Conservation (phyloP, 2,329 filamentous ascomycete genomes). For the Fusarium algeriense region DNA sequence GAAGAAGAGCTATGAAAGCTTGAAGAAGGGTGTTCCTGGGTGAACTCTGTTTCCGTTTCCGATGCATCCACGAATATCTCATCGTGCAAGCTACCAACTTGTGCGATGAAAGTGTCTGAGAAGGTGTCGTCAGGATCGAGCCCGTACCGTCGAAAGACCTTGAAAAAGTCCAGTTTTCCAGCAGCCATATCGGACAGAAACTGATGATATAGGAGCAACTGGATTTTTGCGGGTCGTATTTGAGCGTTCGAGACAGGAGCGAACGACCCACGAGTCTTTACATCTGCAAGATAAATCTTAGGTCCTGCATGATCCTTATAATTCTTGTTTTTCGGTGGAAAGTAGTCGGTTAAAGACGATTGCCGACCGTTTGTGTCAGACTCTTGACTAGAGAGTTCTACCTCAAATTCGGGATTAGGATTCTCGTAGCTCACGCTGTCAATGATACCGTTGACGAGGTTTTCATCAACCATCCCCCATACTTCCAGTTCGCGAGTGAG, state of each 20-base stretch:
- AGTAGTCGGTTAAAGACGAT: constrained; percentile 57
- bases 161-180: constrained; percentile 75
- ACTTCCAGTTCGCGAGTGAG: constrained; percentile 82
- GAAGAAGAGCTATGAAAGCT: constrained; percentile 38
- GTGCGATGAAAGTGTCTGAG: constrained; percentile 82
- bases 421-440: constrained; percentile 85
- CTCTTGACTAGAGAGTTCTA: constrained; percentile 60
- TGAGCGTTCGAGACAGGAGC: constrained; percentile 75
- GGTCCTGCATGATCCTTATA: constrained; percentile 11
- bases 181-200: constrained; percentile 82
- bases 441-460: constrained; percentile 90
- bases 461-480: constrained; percentile 85
- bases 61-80: constrained; percentile 68
- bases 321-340: constrained; percentile 45
- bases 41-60: constrained; percentile 50
- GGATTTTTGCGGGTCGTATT: constrained; percentile 82
- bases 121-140: constrained; percentile 75
- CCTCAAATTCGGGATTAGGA: constrained; percentile 78
- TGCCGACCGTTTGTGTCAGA: constrained; percentile 50
- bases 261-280: constrained; percentile 82
- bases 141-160: constrained; percentile 77
- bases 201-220: constrained; percentile 90
- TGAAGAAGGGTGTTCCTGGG: constrained; percentile 22
- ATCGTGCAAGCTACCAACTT: constrained; percentile 77
- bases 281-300: constrained; percentile 81